Base-by-base conservation (phyloP, 192 early-diverging fungal species). In the Dimargaris cristalligena region DNA sequence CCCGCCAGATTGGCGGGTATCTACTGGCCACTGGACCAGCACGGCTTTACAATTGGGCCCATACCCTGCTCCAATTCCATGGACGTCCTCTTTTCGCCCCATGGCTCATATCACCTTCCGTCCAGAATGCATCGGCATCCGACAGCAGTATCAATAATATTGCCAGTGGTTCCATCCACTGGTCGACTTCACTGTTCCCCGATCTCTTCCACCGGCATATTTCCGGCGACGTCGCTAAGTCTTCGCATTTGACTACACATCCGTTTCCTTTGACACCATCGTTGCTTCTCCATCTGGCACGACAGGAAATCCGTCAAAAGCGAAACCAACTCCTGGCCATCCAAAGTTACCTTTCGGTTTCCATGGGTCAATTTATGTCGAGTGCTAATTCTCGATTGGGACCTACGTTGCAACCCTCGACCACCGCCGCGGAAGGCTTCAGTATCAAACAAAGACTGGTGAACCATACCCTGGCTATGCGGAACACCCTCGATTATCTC, bases 331-430 rank as follows among this genome's bases (percentile, higher is more conserved):
- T 87, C 8, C 69, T 62, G 8, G 52, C 64, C 20, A 67, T 79
- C 28, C 74, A 77, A 31, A 64, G 80, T 30, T 66, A 71, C 28
- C 75, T 87, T 48, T 81, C 86, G 0, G 72, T 67, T 22, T 74
- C 69, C 56, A 71, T 91, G 28, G 88, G 88, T 6, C 44, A 80
- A n/a, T 63, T 88, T 63, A 75, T 35, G 58, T 69, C 46, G 44
- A 13, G 16, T 48, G 57, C 2, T 45, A n/a, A n/a, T n/a, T n/a
- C n/a, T n/a, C n/a, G n/a, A n/a, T n/a, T n/a, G n/a, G n/a, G n/a
- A n/a, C n/a, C n/a, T n/a, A n/a, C n/a, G n/a, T n/a, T n/a, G n/a
- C n/a, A n/a, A n/a, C n/a, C n/a, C n/a, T n/a, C n/a, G n/a, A n/a
- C n/a, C n/a, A n/a, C n/a, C n/a, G n/a, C n/a, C n/a, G n/a, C n/a